A percentile compares a stretch with the other conserved stretches of the same genome.
Conservation (phyloP, 2,329 filamentous ascomycete species). For the Bipolaris cookei region DNA sequence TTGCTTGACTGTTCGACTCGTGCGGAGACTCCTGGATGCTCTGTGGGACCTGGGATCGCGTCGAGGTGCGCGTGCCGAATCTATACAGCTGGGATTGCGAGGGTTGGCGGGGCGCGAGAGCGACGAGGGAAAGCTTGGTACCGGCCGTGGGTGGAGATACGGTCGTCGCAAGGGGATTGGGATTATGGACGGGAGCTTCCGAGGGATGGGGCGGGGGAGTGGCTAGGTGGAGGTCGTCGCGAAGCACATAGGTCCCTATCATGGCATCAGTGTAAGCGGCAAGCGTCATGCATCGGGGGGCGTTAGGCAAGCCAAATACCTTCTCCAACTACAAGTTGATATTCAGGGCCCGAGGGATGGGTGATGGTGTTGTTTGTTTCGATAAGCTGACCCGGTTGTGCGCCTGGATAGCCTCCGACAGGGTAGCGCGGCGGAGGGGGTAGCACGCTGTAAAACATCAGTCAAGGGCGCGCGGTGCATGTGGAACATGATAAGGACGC, state of each 20-base stretch:
- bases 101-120: constrained; percentile 63
- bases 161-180: constrained; percentile 87
- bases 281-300: constrained; percentile 3
- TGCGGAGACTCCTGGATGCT: constrained; percentile 55
- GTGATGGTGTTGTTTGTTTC: constrained; percentile 92
- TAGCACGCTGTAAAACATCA: constrained; percentile 62
- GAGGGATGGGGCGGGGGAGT: constrained; percentile 95
- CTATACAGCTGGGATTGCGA: constrained; percentile 53
- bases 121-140: constrained; percentile 81
- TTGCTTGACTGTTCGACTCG: constrained; percentile 54
- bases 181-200: constrained; percentile 83
- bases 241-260: constrained; percentile 83
- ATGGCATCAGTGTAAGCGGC: constrained; percentile 30
- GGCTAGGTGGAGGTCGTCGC: constrained; percentile 89
- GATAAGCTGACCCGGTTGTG: constrained; percentile 76
- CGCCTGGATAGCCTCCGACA: constrained; percentile 74
- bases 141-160: constrained; percentile 83
- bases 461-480: constrained; percentile 27
- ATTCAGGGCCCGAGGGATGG: constrained; percentile 80
- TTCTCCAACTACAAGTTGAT: constrained; percentile 92
- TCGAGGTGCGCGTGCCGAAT: constrained; percentile 51
- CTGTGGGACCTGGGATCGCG: constrained; percentile 50
- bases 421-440: constrained; percentile 86
- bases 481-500: constrained; percentile 24
- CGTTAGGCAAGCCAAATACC: constrained; percentile 58